Percentiles rank a stretch among this genome's conserved stretches.
These are phyloP conservation scores for Penicillium sclerotiorum DNA, from an alignment of 2,329 filamentous ascomycete species.

Conservation along the genomic window DNA sequence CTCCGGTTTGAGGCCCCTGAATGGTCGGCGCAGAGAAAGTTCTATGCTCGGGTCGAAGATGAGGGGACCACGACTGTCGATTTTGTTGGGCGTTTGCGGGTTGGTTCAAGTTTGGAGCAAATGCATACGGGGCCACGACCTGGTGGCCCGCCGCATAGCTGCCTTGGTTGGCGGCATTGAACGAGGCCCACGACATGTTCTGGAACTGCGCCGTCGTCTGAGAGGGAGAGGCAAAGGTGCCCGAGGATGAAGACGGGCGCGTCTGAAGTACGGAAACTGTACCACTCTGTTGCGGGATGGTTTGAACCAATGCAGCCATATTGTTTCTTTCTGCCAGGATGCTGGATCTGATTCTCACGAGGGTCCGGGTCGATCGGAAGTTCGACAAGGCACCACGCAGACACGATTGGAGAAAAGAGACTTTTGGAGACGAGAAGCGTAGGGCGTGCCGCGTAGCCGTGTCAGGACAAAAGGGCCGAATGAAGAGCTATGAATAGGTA, in stretches of 20 bases:
- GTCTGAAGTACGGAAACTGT: conserved; percentile 76
- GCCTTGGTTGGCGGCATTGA: conserved; percentile 42
- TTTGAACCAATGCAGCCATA: conserved; percentile 86
- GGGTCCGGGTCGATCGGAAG: conserved; percentile 25
- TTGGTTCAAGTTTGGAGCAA: conserved; percentile 68
- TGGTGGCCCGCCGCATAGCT: conserved; percentile 55
- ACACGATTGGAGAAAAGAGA: not conserved
- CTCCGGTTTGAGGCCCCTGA: conserved; percentile 39
- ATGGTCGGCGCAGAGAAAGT: conserved; percentile 56
- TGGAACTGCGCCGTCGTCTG: conserved; percentile 41
- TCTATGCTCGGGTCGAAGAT: conserved; percentile 59
- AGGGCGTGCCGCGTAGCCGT: too few species aligned
- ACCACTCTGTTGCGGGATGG: conserved; percentile 73
- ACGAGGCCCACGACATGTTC: conserved; percentile 45
- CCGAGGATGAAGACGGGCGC: conserved; percentile 66
- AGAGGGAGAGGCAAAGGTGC: conserved; percentile 52
- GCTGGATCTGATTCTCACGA: conserved; percentile 18
- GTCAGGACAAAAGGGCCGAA: conserved; percentile 22
- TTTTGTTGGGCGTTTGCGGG: conserved; percentile 49
- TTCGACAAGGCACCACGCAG: conserved; percentile 21
- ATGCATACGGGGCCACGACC: conserved; percentile 76
- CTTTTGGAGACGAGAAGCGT: not conserved
- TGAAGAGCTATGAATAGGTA: conserved; percentile 17
- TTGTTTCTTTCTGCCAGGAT: conserved; percentile 43
- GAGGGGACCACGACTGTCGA: conserved; percentile 57